A percentile compares a stretch with the other conserved stretches of the same genome.
Conservation (phyloP, 331 rosid genomes). For the Malus hybrid region DNA sequence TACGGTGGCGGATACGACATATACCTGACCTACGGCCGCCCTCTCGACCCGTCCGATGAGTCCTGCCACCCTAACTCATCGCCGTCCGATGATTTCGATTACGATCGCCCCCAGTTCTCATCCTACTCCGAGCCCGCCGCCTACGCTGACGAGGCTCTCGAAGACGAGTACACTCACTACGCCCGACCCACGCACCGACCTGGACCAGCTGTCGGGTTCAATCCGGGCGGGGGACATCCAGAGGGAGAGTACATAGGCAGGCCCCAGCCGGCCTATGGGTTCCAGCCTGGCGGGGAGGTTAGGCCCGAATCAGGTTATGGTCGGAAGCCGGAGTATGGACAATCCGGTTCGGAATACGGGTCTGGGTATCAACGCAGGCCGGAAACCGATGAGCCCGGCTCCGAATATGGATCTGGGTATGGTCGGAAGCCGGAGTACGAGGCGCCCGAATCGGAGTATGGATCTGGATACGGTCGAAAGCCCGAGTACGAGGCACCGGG, state of each 20-base stretch:
- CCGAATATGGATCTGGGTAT: constrained; percentile 17
- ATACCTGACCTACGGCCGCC: constrained; percentile 66
- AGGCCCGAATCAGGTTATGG: constrained; percentile 29
- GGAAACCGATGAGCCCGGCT: neutral
- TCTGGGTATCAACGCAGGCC: constrained; percentile 26
- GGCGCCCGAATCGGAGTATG: constrained; percentile 13
- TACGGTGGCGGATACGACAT: constrained; percentile 82
- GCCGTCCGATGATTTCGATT: constrained; percentile 44
- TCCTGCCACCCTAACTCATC: constrained; percentile 45
- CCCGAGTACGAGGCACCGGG: neutral
- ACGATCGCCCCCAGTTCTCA: constrained; percentile 70
- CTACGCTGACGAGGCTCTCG: constrained; percentile 56
- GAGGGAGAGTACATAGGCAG: neutral
- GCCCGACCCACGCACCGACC: constrained; percentile 55
- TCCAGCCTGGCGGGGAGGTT: constrained; percentile 6
- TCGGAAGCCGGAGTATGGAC: constrained; percentile 4
- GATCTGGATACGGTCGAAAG: constrained; percentile 14
- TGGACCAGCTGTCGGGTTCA: constrained; percentile 19
- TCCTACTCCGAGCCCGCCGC: constrained; percentile 63
- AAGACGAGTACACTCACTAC: constrained; percentile 72
- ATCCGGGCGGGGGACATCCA: constrained; percentile 6
- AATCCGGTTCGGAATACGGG: constrained; percentile 15
- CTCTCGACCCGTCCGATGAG: constrained; percentile 60
- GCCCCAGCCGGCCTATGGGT: constrained; percentile 18
- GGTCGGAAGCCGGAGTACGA: neutral